These are phyloP conservation scores for Globisporangium camurandrum DNA, from an alignment of 352 stramenopile species.

Conservation along the genomic window DNA sequence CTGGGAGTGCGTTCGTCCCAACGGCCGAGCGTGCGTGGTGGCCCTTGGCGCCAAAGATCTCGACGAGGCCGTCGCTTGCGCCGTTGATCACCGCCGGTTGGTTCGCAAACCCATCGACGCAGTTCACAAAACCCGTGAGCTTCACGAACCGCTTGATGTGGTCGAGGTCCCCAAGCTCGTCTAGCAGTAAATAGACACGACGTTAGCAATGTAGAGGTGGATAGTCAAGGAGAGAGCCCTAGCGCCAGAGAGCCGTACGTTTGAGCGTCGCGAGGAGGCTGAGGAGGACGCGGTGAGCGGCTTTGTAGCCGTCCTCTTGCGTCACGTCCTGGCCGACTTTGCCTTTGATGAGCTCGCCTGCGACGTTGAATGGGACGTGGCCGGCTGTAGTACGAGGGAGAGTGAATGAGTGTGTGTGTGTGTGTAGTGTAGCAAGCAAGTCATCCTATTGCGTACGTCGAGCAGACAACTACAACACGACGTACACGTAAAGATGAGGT, in stretches of 20 bases:
- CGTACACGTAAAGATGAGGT: slow-evolving; percentile 66
- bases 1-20: slow-evolving; percentile 89
- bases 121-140: slow-evolving; percentile 92
- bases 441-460: too few relatives aligned
- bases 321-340: slow-evolving; percentile 80
- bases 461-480: not conserved
- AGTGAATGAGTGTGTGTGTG: not conserved
- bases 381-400: slow-evolving; percentile 24
- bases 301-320: slow-evolving; percentile 80
- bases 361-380: slow-evolving; percentile 41
- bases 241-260: slow-evolving; percentile 21
- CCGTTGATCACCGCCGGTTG: slow-evolving; percentile 92
- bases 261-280: slow-evolving; percentile 86
- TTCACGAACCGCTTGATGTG: slow-evolving; percentile 90
- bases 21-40: slow-evolving; percentile 86
- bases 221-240: not conserved
- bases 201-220: not conserved
- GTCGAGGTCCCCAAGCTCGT: slow-evolving; percentile 79
- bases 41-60: slow-evolving; percentile 77
- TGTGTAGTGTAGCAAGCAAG: not conserved
- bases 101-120: slow-evolving; percentile 70
- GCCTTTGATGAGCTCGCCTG: slow-evolving; percentile 61
- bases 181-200: slow-evolving; percentile 12
- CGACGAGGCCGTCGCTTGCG: slow-evolving; percentile 74
- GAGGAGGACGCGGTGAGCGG: slow-evolving; percentile 68